Conservation (phyloP, 179 eudicot genomes). For the Pouteria campechiana region DNA sequence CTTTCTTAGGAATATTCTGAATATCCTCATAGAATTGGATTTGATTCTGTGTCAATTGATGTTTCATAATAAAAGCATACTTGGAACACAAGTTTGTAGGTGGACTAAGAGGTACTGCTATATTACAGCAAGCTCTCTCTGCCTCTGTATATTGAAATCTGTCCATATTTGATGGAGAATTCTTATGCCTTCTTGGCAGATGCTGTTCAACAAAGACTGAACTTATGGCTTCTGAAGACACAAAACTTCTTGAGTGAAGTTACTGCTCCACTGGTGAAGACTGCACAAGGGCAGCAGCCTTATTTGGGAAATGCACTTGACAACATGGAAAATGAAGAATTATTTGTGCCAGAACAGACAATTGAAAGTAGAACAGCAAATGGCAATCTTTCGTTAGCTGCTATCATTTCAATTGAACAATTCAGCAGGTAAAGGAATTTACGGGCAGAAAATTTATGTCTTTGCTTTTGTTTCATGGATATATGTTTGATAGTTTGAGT, state of each 20-base stretch:
- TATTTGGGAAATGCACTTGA: conserved; percentile 22
- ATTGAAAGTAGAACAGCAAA: conserved; percentile 43
- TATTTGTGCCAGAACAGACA: conserved; percentile 54
- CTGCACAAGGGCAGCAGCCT: conserved; percentile 36
- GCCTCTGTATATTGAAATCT: background rate
- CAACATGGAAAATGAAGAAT: conserved; percentile 41
- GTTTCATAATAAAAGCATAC: background rate
- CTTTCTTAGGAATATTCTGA: too few species aligned
- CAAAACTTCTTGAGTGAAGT: conserved; percentile 60
- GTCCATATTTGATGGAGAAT: background rate
- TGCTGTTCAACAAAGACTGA: conserved; percentile 64
- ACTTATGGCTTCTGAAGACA: conserved; percentile 61
- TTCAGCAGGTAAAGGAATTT: conserved; percentile 57
- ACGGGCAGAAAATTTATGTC: background rate
- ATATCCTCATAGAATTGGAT: too few species aligned
- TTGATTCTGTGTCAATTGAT: background rate
- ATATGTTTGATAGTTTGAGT: too few species aligned
- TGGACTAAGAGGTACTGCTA: background rate
- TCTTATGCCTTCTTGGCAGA: conserved; percentile 24
- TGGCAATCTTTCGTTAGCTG: conserved; percentile 63
- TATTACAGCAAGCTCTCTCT: background rate
- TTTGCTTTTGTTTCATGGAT: background rate
- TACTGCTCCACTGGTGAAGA: conserved; percentile 61
- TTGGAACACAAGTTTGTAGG: background rate
- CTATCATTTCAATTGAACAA: conserved; percentile 74